phyloP scores from a whole-genome alignment of 2,329 filamentous ascomycete genomes.

The Curvularia lunata region DNA sequence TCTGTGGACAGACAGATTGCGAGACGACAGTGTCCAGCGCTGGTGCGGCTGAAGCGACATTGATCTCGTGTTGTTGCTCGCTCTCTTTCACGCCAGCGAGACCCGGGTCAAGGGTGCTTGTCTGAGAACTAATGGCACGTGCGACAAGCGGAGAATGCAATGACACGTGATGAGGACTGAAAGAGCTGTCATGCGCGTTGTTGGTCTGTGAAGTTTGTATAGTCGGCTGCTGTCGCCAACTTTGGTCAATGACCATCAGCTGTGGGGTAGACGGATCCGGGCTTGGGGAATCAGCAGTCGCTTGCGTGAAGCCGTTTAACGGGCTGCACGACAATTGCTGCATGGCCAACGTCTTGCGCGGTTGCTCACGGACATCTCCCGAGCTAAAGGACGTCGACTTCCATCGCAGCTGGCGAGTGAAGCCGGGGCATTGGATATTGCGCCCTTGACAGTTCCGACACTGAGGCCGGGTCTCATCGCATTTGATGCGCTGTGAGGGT shows the following conservation, averaged over 20 bases:
- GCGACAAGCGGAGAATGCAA: not conserved
- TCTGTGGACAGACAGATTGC: not conserved
- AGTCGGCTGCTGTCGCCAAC: not conserved
- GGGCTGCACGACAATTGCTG: not conserved
- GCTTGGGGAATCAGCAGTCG: not conserved
- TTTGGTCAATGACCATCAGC: not conserved
- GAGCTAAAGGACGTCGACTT: not conserved
- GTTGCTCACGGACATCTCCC: not conserved
- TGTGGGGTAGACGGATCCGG: not conserved
- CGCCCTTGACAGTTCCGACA: constrained; percentile 1
- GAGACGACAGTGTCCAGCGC: not conserved
- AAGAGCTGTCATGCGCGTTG: not conserved
- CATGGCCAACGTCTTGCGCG: not conserved
- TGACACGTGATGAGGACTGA: not conserved
- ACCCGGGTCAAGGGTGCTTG: not conserved
- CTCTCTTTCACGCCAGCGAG: not conserved
- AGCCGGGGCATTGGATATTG: not conserved
- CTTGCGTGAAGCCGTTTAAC: not conserved
- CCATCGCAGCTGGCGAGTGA: constrained; percentile 1
- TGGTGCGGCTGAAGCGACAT: not conserved
- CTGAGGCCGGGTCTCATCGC: not conserved
- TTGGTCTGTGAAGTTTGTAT: no score
- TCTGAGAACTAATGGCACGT: not conserved
- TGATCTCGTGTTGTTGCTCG: not conserved
- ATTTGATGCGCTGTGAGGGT: not conserved